Conservation (phyloP, 352 stramenopile genomes). For the Globisporangium recalcitrans region DNA sequence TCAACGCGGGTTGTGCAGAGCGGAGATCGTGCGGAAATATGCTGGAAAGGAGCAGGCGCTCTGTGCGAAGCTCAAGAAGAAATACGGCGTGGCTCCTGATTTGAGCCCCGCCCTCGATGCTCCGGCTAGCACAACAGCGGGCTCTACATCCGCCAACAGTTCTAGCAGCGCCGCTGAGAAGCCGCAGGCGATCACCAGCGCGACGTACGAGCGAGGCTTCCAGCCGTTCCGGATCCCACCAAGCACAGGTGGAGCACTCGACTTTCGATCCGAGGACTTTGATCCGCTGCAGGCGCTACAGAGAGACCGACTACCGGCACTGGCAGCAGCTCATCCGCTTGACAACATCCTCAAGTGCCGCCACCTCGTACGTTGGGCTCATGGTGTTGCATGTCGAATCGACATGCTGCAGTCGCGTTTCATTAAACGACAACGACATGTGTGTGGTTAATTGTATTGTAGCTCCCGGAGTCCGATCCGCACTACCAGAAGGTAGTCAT, state of each 20-base stretch:
- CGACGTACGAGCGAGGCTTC: constrained; percentile 37
- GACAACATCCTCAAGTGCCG: constrained; percentile 89
- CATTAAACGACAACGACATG: not conserved
- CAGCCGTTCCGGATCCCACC: constrained; percentile 17
- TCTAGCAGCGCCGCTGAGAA: not conserved
- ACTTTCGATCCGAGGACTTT: constrained; percentile 52
- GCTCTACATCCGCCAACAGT: not conserved
- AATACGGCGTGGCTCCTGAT: constrained; percentile 60
- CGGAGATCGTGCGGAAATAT: constrained; percentile 73
- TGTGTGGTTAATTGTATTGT: constrained; percentile 6
- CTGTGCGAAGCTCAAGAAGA: constrained; percentile 70
- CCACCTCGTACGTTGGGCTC: constrained; percentile 35
- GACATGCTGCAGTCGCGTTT: not conserved
- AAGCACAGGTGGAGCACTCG: constrained; percentile 24
- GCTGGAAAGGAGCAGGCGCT: constrained; percentile 50
- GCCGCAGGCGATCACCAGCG: not conserved
- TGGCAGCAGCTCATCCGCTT: constrained; percentile 41
- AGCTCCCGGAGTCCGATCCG: constrained; percentile 62
- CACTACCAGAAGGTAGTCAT: constrained; percentile 41
- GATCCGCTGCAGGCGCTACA: constrained; percentile 49
- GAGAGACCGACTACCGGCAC: constrained; percentile 9
- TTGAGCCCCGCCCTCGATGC: constrained; percentile 8
- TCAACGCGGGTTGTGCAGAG: constrained; percentile 21
- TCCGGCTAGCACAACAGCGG: not conserved
- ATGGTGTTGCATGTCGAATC: not conserved